Conservation (phyloP, 2,329 filamentous ascomycete genomes). For the Periconia sp. region DNA sequence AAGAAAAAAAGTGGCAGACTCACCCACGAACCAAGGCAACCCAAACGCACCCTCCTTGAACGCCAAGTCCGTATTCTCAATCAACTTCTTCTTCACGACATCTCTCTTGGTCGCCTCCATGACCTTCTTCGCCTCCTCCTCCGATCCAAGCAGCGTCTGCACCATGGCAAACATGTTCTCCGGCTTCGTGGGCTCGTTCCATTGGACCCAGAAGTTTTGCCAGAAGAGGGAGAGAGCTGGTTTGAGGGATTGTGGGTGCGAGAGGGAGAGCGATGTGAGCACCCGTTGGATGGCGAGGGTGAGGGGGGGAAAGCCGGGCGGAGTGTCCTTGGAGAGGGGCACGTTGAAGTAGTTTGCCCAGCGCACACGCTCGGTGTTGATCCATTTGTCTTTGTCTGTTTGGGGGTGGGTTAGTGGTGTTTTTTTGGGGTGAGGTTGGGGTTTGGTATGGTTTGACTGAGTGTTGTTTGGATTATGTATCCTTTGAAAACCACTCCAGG, state of each 20-base stretch:
- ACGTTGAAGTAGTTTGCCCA: constrained; percentile 58
- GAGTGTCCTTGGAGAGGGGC: constrained; percentile 50
- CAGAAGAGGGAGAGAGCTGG: constrained; percentile 52
- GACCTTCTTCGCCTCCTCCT: constrained; percentile 46
- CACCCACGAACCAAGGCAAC: constrained; percentile 58
- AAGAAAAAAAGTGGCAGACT: constrained; percentile 9
- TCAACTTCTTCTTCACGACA: constrained; percentile 52
- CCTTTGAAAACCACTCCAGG: too few species aligned
- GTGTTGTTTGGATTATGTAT: neutral
- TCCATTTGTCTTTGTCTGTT: constrained; percentile 62
- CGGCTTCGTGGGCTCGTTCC: constrained; percentile 46
- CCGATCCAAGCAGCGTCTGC: constrained; percentile 49
- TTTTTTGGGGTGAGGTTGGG: neutral
- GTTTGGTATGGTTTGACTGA: neutral
- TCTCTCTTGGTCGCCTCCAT: constrained; percentile 41
- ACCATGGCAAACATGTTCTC: constrained; percentile 51
- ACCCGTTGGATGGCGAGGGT: constrained; percentile 57
- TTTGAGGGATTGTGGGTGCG: constrained; percentile 46
- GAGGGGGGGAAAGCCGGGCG: constrained; percentile 56
- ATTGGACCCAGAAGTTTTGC: constrained; percentile 55
- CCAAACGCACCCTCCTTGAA: constrained; percentile 61
- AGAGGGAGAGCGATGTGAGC: constrained; percentile 51
- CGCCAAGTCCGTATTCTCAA: constrained; percentile 54
- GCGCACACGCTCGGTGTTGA: constrained; percentile 55
- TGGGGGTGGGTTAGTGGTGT: constrained; percentile 8